Evolutionary conservation across 1,139 yeast species (phyloP).

Genomic region (Hansenula lynferdii): DNA sequence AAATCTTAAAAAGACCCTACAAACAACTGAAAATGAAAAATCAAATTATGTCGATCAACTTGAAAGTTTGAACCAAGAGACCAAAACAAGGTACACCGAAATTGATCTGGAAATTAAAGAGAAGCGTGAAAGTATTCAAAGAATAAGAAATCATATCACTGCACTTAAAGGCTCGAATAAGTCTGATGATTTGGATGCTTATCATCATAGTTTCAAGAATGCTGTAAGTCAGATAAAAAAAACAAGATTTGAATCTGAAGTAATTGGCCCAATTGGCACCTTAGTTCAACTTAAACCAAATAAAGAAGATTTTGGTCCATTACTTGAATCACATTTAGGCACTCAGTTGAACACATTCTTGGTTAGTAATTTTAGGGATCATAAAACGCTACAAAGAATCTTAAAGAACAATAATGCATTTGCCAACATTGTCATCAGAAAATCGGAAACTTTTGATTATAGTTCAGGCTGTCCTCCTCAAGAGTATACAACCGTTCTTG

Average conservation of each 20-base stretch:
- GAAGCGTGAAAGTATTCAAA: constrained; percentile 18
- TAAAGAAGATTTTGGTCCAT: constrained; percentile 53
- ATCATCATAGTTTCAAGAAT: constrained; percentile 39
- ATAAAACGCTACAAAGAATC: constrained; percentile 40
- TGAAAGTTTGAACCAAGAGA: constrained; percentile 6
- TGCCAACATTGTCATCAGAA: constrained; percentile 47
- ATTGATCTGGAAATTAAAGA: constrained; percentile 11
- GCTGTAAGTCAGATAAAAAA: constrained; percentile 40
- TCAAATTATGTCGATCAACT: constrained; percentile 9
- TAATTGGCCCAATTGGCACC: constrained; percentile 85
- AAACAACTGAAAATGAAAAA: constrained; percentile 12
- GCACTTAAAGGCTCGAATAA: constrained; percentile 6
- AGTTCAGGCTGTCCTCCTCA: constrained; percentile 31
- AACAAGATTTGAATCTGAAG: constrained; percentile 38
- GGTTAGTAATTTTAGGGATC: constrained; percentile 62
- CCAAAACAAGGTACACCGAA: constrained; percentile 6
- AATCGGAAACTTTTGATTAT: constrained; percentile 52
- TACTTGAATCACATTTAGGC: constrained; percentile 52
- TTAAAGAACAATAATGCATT: constrained; percentile 32
- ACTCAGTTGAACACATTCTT: constrained; percentile 57
- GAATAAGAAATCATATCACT: constrained; percentile 16
- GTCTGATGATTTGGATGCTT: constrained; percentile 31
- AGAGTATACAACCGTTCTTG: constrained; percentile 46
- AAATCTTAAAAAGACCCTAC: constrained; percentile 20
- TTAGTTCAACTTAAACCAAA: constrained; percentile 52